Evolutionary conservation across 441 rosid genomes (phyloP), one percentile per base, ranked within the genome.

Genomic region (Eugenia klotzschiana): DNA sequence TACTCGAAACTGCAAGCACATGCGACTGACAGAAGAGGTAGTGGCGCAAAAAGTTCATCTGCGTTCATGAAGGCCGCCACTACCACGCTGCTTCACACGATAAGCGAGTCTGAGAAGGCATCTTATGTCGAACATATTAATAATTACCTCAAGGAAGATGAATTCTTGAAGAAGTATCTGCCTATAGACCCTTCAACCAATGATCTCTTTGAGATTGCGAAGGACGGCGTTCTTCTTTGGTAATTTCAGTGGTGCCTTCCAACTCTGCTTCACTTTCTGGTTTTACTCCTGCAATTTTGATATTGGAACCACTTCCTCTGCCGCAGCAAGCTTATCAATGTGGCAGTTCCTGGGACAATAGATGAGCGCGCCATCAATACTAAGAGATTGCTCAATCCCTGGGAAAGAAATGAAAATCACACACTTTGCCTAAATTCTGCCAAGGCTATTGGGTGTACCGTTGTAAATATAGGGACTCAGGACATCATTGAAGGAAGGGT

Each of bases 1-100:
- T 94, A 92, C 88, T 84, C 92, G 86, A 92, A 97, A 86, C 94
- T 97, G 55, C 96, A 97, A 87, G 93, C 85, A 58, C 85, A 84
- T 25, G 82, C 85, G 13, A 84, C 82, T 29, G 73, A 73, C 25
- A 84, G 85, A 57, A 84, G 82, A 52, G 85, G 85, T 12, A 84
- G 82, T 27, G 82, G 85, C 3, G 85, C 79, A 23, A 84, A 84
- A 80, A 80, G 80, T 84, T 84, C 85, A n/a, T 84, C 80, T n/a
- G 80, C 85, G 0, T 84, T 84, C 56, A 82, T 84, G 49, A 84
- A 84, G 73, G 82, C 85, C 51, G 82, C 85, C 13, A 84, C 85
- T 33, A 84, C 85, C 27, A 84, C 80, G 0, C 14, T 84, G 82
- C 82, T 84, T 22, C 85, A 84, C 58, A 84, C 85, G n/a, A 84